phyloP scores from a whole-genome alignment of 345 rosid genomes.

The Cardamine occulta region DNA sequence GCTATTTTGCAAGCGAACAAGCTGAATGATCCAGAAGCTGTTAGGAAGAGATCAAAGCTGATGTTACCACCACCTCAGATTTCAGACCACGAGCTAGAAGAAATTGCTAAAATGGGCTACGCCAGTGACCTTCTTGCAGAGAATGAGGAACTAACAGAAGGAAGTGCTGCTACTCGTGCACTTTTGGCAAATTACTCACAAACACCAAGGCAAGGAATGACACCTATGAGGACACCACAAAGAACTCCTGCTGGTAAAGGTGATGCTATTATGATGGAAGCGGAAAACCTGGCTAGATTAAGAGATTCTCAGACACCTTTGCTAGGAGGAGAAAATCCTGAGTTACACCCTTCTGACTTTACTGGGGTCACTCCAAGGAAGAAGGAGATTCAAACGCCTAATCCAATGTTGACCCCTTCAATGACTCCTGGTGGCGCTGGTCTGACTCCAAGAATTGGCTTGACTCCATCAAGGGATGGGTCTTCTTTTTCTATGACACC shows the following conservation, averaged over 20 bases:
- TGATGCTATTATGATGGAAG: constrained; percentile 99
- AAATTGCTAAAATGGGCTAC: constrained; percentile 98
- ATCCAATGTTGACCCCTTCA: constrained; percentile 88
- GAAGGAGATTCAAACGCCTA: constrained; percentile 89
- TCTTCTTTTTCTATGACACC: constrained; percentile 81
- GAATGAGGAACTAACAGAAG: constrained; percentile 84
- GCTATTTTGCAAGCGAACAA: constrained; percentile 97
- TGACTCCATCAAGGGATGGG: constrained; percentile 95
- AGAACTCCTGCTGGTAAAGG: constrained; percentile 98
- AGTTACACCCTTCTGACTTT: constrained; percentile 98
- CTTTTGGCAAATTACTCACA: constrained; percentile 92
- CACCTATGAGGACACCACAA: constrained; percentile 90
- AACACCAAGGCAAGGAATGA: constrained; percentile 87
- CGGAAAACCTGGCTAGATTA: constrained; percentile 93
- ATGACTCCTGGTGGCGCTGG: constrained; percentile 86
- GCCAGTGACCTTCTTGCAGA: constrained; percentile 86
- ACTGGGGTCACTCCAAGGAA: constrained; percentile 97
- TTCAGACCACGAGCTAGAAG: constrained; percentile 91
- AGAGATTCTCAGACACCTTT: constrained; percentile 98
- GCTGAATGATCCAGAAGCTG: constrained; percentile 94
- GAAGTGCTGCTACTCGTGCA: constrained; percentile 92
- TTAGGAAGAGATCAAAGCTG: constrained; percentile 92
- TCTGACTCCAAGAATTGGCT: constrained; percentile 83
- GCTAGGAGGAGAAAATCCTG: constrained; percentile 97
- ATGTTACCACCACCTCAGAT: constrained; percentile 99